Percentiles rank a stretch among this genome's conserved stretches.
phyloP scores from a whole-genome alignment of 176 grass and related monocot genomes.

The Sorghum bicolor region DNA sequence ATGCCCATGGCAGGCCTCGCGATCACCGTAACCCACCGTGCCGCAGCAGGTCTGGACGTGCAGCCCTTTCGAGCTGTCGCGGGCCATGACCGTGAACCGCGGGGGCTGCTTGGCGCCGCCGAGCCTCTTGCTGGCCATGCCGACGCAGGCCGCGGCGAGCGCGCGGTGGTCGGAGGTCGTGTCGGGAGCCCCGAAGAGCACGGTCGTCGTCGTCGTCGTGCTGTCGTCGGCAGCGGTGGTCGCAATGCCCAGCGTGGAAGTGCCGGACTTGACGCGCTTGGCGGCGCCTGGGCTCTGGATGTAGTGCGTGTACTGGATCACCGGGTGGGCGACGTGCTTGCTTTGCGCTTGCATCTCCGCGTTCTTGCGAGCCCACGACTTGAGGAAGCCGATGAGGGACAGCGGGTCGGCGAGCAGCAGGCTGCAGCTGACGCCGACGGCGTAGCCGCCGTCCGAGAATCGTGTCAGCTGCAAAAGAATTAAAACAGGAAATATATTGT shows the following conservation, averaged over 20 bases:
- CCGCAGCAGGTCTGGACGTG: slow-evolving; percentile 16
- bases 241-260: background rate
- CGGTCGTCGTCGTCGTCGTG: background rate
- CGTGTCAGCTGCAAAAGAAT: slow-evolving; percentile 45
- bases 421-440: slow-evolving; percentile 59
- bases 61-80: slow-evolving; percentile 22
- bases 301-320: slow-evolving; percentile 50
- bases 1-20: background rate
- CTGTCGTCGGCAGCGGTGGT: background rate
- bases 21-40: background rate
- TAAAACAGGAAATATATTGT: no score
- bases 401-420: slow-evolving; percentile 60
- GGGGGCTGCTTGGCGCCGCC: background rate
- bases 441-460: slow-evolving; percentile 58
- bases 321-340: slow-evolving; percentile 29
- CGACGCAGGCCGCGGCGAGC: slow-evolving; percentile 48
- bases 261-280: slow-evolving; percentile 39
- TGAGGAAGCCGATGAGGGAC: slow-evolving; percentile 52
- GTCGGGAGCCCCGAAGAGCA: slow-evolving; percentile 43
- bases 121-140: slow-evolving; percentile 15
- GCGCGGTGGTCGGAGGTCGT: background rate
- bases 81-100: slow-evolving; percentile 37
- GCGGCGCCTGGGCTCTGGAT: slow-evolving; percentile 39
- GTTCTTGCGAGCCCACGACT: slow-evolving; percentile 56
- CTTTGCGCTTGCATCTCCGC: slow-evolving; percentile 29